phyloP scores from a whole-genome alignment of 2,329 filamentous ascomycete species.

The Thelonectria blattea region DNA sequence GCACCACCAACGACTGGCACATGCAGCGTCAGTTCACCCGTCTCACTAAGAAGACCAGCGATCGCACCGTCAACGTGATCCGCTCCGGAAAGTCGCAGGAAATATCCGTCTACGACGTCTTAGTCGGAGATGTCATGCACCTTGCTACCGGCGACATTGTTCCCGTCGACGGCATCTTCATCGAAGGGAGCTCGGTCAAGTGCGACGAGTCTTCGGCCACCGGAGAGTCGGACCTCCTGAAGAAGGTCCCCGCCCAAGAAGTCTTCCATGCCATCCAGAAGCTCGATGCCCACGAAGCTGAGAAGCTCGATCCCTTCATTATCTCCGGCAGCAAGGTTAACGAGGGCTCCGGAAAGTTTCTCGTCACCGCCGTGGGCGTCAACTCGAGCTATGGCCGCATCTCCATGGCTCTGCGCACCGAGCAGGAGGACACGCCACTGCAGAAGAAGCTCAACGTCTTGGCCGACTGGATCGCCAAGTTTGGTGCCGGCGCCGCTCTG shows the following conservation, averaged over 20 bases:
- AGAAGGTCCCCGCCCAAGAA: slow-evolving; percentile 66
- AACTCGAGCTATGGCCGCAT: slow-evolving; percentile 62
- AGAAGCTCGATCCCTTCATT: slow-evolving; percentile 69
- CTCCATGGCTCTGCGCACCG: slow-evolving; percentile 60
- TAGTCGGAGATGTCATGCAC: slow-evolving; percentile 73
- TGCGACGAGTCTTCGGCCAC: slow-evolving; percentile 78
- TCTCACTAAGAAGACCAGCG: slow-evolving; percentile 66
- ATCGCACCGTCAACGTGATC: slow-evolving; percentile 69
- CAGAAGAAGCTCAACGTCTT: slow-evolving; percentile 58
- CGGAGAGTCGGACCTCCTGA: slow-evolving; percentile 75
- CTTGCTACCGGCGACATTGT: slow-evolving; percentile 73
- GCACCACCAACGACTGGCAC: slow-evolving; percentile 70
- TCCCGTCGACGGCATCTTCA: slow-evolving; percentile 73
- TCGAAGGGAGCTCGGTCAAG: slow-evolving; percentile 58
- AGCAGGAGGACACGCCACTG: slow-evolving; percentile 59
- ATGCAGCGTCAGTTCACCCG: slow-evolving; percentile 70
- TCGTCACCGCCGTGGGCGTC: slow-evolving; percentile 62
- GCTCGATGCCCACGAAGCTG: slow-evolving; percentile 46
- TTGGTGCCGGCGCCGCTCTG: slow-evolving; percentile 69
- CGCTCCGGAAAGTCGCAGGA: slow-evolving; percentile 69
- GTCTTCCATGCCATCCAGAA: slow-evolving; percentile 60
- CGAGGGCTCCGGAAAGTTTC: slow-evolving; percentile 59
- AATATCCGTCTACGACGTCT: slow-evolving; percentile 69
- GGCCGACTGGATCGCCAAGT: slow-evolving; percentile 44
- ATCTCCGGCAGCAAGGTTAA: slow-evolving; percentile 62